phyloP scores from a whole-genome alignment of 179 eudicot genomes.

The Patellifolia procumbens region DNA sequence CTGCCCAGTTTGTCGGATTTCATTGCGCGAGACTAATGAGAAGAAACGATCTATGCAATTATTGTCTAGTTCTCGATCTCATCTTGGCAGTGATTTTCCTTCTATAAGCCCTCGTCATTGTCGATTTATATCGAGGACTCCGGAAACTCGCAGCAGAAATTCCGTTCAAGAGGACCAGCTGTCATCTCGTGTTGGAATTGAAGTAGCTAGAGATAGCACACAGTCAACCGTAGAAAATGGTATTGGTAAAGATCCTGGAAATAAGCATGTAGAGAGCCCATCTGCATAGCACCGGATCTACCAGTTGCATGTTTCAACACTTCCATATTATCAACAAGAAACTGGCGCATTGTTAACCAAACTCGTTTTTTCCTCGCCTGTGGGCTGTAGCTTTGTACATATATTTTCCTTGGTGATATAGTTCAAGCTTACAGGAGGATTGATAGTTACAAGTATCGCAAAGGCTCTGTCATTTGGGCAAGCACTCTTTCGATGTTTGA shows the following conservation, averaged over 20 bases:
- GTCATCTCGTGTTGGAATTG: constrained; percentile 19
- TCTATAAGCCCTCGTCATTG: constrained; percentile 38
- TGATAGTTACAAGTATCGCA: neutral
- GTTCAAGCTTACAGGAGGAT: constrained; percentile 14
- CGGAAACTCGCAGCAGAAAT: constrained; percentile 32
- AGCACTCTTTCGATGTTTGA: neutral
- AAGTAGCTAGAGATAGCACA: constrained; percentile 30
- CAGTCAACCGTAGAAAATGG: constrained; percentile 31
- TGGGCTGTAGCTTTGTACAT: constrained; percentile 34
- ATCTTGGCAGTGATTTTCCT: constrained; percentile 27
- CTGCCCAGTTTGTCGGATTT: constrained; percentile 87
- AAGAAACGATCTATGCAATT: constrained; percentile 71
- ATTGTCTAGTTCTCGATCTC: constrained; percentile 61
- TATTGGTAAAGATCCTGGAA: constrained; percentile 29
- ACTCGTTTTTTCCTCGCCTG: constrained; percentile 12
- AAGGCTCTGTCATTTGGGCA: neutral
- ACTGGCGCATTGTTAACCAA: constrained; percentile 18
- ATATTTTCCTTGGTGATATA: constrained; percentile 13
- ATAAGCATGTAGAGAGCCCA: constrained; percentile 53
- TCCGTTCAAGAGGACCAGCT: constrained; percentile 38
- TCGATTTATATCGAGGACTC: constrained; percentile 37
- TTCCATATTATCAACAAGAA: constrained; percentile 5
- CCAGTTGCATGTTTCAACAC: neutral
- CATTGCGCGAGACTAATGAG: constrained; percentile 64
- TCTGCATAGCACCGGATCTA: constrained; percentile 37